Evolutionary conservation across 257 asterid species (phyloP).

Genomic region (Fraxinus pennsylvanica): DNA sequence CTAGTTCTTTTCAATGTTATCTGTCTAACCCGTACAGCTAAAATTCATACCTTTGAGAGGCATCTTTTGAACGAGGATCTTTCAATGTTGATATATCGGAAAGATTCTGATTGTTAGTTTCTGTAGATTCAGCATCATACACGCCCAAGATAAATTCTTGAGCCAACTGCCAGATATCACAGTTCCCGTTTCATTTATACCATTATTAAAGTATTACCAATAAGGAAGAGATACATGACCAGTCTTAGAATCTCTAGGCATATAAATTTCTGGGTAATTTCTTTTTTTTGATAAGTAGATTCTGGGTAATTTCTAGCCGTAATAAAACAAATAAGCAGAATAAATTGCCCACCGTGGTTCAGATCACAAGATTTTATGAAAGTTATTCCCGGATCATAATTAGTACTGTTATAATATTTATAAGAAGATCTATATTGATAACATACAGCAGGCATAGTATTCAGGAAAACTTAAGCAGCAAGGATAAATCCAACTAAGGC

Average conservation of each 20-base stretch:
- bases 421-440: background rate
- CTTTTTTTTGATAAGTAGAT: background rate
- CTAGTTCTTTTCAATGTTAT: conserved; percentile 1
- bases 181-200: conserved; percentile 21
- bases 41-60: conserved; percentile 79
- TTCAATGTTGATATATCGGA: conserved; percentile 80
- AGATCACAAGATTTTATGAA: background rate
- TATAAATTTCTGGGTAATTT: background rate
- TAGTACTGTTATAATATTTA: background rate
- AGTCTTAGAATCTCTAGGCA: background rate
- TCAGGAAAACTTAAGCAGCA: background rate
- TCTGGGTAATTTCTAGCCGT: background rate
- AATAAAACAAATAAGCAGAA: background rate
- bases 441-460: background rate
- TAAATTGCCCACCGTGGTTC: background rate
- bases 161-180: conserved; percentile 50
- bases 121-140: conserved; percentile 82
- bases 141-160: conserved; percentile 90
- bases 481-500: background rate
- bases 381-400: background rate
- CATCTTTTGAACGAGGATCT: conserved; percentile 98
- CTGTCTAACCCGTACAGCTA: conserved; percentile 14
- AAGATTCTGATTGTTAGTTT: conserved; percentile 67
- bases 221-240: background rate
- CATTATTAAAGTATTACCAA: background rate